Base-by-base conservation (phyloP, 331 rosid species). In the Pyrus hybrid region DNA sequence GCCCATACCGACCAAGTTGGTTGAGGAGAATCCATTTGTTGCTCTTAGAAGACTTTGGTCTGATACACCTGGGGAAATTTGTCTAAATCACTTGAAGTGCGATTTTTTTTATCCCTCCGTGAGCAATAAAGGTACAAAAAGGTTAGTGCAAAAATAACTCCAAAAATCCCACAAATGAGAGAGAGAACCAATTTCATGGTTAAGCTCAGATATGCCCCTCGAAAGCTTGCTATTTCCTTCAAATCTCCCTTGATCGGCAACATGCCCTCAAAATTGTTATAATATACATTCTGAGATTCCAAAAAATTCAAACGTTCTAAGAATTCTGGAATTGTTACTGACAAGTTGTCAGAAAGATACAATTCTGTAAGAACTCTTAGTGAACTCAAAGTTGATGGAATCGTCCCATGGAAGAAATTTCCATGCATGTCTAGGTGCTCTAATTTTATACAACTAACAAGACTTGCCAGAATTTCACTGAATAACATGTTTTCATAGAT, bases 191-290 rank as follows among this genome's bases (percentile, higher is more conserved):
- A n/a, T n/a, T n/a, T n/a, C n/a, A n/a, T n/a, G n/a, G n/a, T n/a
- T n/a, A n/a, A n/a, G n/a, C 28, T 26, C 28, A 26, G 2, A 49
- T 62, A 73, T 63, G 6, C 79, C 79, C 29, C 83, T 66, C 8
- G 79, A 79, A 32, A 47, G 75, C 68, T 54, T 54, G n/a, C 54
- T 26, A 56, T 67, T 79, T 37, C 83, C 83, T 3, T 53, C 5
- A 1, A 79, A 13, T 54, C 57, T 23, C 79, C 83, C 21, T 22
- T n/a, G 28, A 5, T 30, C 29, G 75, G 79, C 13, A 79, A 18
- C 51, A 28, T 49, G 8, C 75, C 79, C 16, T 56, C 68, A 4
- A 66, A 66, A 28, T 66, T 35, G 2, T 26, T 26, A 26, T 26
- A 26, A 26, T 2, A 26, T 26, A 26, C 2, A 26, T 26, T 26